phyloP scores from a whole-genome alignment of 331 rosid species.

The Quercus tomentella region DNA sequence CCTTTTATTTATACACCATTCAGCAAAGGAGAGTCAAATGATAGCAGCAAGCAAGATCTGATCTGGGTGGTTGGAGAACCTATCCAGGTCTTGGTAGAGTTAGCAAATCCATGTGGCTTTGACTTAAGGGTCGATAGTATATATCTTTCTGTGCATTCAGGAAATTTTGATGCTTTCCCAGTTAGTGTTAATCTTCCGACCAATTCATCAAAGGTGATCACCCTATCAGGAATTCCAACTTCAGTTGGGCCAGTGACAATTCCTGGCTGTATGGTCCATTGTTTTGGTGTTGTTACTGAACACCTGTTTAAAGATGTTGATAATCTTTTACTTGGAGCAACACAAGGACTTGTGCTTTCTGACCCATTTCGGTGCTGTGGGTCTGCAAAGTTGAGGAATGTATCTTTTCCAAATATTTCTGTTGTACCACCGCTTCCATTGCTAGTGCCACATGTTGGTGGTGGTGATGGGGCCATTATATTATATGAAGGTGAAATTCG shows the following conservation, averaged over 20 bases:
- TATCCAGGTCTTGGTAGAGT: conserved; percentile 87
- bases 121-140: conserved; percentile 92
- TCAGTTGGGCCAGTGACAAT: conserved; percentile 73
- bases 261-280: conserved; percentile 94
- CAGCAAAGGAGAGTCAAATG: conserved; percentile 84
- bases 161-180: conserved; percentile 91
- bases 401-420: conserved; percentile 76
- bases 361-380: conserved; percentile 98
- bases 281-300: conserved; percentile 97
- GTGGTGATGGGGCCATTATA: conserved; percentile 93
- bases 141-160: conserved; percentile 88
- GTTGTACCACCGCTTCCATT: conserved; percentile 79
- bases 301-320: conserved; percentile 97
- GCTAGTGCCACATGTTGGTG: conserved; percentile 76
- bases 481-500: conserved; percentile 95
- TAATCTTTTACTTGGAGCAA: conserved; percentile 89
- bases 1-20: conserved; percentile 98
- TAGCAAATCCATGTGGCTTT: conserved; percentile 98
- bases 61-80: conserved; percentile 95
- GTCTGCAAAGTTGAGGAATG: conserved; percentile 74
- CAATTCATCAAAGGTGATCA: conserved; percentile 87
- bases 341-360: conserved; percentile 96
- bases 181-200: conserved; percentile 79
- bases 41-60: conserved; percentile 70
- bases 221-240: conserved; percentile 94